Conservation (phyloP, 169 alveolate species). For the Perkinsus chesapeaki region DNA sequence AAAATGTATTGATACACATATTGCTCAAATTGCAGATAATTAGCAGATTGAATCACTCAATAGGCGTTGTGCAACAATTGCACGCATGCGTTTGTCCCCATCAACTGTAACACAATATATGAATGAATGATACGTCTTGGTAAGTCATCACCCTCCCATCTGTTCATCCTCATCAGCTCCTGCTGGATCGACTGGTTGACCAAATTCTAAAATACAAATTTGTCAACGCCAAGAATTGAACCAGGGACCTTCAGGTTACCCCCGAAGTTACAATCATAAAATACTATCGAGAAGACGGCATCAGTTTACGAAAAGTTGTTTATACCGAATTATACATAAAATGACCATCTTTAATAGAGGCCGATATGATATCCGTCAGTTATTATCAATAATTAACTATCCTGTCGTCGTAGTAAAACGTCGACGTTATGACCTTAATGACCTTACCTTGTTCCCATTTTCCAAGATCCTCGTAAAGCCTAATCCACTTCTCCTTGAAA, state of each 20-base stretch:
- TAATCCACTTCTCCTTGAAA: conserved; percentile 21
- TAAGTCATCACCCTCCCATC: neutral
- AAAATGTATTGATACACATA: no score
- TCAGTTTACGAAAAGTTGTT: no score
- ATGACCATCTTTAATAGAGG: no score
- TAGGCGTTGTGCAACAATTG: neutral
- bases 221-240: neutral
- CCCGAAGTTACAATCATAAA: no score
- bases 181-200: neutral
- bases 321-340: no score
- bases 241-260: neutral
- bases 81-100: no score
- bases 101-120: neutral
- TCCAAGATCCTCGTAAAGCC: neutral
- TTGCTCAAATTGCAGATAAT: neutral
- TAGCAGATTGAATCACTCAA: neutral
- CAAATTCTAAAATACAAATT: neutral
- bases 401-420: no score
- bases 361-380: no score
- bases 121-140: neutral
- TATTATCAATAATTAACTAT: no score
- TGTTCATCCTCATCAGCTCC: neutral
- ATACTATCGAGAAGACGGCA: no score
- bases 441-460: neutral
- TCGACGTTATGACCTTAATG: no score